These are phyloP conservation scores for Chrysopogon serrulatus DNA, from an alignment of 176 grass and related monocot genomes.

Conservation along the genomic window DNA sequence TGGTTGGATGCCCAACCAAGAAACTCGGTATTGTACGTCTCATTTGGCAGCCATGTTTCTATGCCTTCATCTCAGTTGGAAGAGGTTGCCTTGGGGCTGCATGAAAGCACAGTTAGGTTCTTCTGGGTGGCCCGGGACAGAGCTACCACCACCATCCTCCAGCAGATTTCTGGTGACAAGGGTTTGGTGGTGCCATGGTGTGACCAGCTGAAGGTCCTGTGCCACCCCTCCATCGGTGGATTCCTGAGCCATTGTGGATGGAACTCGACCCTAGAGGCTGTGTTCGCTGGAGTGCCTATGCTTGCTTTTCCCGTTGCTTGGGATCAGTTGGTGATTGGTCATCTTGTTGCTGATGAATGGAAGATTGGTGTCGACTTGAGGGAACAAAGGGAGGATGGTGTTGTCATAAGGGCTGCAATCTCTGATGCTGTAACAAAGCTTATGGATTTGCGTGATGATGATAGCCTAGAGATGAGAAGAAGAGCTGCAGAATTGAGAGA, in stretches of 20 bases:
- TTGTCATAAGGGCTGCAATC: slow-evolving; percentile 29
- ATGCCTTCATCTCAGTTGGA: slow-evolving; percentile 37
- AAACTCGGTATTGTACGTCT: slow-evolving; percentile 59
- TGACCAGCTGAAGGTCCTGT: slow-evolving; percentile 50
- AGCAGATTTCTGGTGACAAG: slow-evolving; percentile 12
- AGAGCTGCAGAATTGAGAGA: slow-evolving; percentile 23
- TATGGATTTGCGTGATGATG: slow-evolving; percentile 40
- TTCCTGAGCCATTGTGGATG: slow-evolving; percentile 80
- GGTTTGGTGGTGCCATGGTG: slow-evolving; percentile 69
- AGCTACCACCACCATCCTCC: not conserved
- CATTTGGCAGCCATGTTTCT: slow-evolving; percentile 58
- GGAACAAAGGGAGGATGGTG: slow-evolving; percentile 7
- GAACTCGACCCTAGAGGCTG: slow-evolving; percentile 66
- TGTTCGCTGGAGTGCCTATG: slow-evolving; percentile 48
- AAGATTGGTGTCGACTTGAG: slow-evolving; percentile 44
- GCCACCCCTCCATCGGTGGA: slow-evolving; percentile 56
- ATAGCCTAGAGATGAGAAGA: slow-evolving; percentile 41
- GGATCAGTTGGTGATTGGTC: slow-evolving; percentile 55
- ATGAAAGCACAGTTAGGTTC: slow-evolving; percentile 33
- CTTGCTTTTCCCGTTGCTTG: slow-evolving; percentile 43
- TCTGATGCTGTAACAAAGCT: slow-evolving; percentile 23
- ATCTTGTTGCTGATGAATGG: slow-evolving; percentile 60
- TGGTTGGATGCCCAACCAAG: slow-evolving; percentile 52
- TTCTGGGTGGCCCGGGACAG: slow-evolving; percentile 55
- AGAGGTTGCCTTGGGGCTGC: slow-evolving; percentile 45